Evolutionary conservation across 2,329 filamentous ascomycete genomes (phyloP), one percentile per base, ranked within the genome.

Genomic region (Cadophora malorum): DNA sequence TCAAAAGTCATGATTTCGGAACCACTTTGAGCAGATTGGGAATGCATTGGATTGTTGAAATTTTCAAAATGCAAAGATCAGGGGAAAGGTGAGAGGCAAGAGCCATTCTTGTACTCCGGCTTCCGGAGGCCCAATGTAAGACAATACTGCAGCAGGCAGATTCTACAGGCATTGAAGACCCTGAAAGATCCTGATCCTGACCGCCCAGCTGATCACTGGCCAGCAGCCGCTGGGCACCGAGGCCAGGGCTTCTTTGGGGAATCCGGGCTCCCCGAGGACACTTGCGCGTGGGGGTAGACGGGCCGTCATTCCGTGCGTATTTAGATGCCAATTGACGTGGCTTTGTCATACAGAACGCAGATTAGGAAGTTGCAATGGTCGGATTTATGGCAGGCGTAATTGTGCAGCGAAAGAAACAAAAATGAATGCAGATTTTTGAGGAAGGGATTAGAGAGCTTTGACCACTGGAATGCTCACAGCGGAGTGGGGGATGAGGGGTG

Each of bases 1-100:
- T 86, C 79, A 52, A 87, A 82, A 71, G 85, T 79, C 47, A 84
- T 82, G 81, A 84, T 85, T 63, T 28, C 56, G 33, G 16, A 41
- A 41, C 38, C 49, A 8, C 4, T 8, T 14, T 50, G 23, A 62
- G 41, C 38, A 49, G 19, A 33, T 10, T 62, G 14, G 21, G 28
- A 62, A 62, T 47, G 14, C 25, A 49, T 62, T 50, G 59, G 31
- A 28, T 31, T 47, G 21, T 16, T 28, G 41, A 59, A 60, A 47
- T 19, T 45, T 8, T 7, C 35, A 14, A 9, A 38, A 38, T 38
- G 35, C 35, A 38, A 45, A 61, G 31, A 19, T 14, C 23, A 61
- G 58, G 59, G 41, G 41, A 23, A 1, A 33, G 41, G 41, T 4
- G 45, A 35, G 23, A 50, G 41, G 59, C 38, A 62, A 50, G 21